phyloP scores from a whole-genome alignment of 2,329 filamentous ascomycete genomes.

The Dactylonectria estremocensis region DNA sequence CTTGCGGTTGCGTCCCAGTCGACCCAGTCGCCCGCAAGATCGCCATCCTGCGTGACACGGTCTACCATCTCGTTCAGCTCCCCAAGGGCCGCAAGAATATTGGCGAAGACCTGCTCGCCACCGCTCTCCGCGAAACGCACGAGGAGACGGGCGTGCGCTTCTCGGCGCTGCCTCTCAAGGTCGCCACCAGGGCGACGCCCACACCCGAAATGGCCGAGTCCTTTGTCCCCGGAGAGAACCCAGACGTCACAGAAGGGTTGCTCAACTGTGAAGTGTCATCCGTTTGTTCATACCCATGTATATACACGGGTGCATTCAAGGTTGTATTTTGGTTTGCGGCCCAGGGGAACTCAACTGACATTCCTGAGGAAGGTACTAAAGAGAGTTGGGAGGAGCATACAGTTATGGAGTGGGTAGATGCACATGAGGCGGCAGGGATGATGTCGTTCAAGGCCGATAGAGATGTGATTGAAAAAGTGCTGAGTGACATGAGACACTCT shows the following conservation, averaged over 20 bases:
- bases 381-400: slow-evolving; percentile 50
- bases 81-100: slow-evolving; percentile 66
- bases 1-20: slow-evolving; percentile 64
- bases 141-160: slow-evolving; percentile 64
- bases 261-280: slow-evolving; percentile 56
- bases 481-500: slow-evolving; percentile 45
- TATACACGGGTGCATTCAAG: slow-evolving; percentile 55
- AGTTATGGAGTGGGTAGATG: slow-evolving; percentile 45
- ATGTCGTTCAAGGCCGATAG: slow-evolving; percentile 45
- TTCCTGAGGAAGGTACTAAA: slow-evolving; percentile 46
- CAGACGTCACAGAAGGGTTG: slow-evolving; percentile 48
- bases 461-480: slow-evolving; percentile 47
- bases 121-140: slow-evolving; percentile 63
- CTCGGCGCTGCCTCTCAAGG: slow-evolving; percentile 55
- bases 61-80: slow-evolving; percentile 61
- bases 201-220: slow-evolving; percentile 21
- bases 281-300: slow-evolving; percentile 55
- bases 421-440: slow-evolving; percentile 37
- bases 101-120: slow-evolving; percentile 58
- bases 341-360: slow-evolving; percentile 47
- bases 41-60: slow-evolving; percentile 60
- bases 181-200: slow-evolving; percentile 61
- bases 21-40: slow-evolving; percentile 55
- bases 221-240: slow-evolving; percentile 3
- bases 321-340: slow-evolving; percentile 60